phyloP scores from a whole-genome alignment of 1,284 basidiomycete species.

The Abortiporus biennis region DNA sequence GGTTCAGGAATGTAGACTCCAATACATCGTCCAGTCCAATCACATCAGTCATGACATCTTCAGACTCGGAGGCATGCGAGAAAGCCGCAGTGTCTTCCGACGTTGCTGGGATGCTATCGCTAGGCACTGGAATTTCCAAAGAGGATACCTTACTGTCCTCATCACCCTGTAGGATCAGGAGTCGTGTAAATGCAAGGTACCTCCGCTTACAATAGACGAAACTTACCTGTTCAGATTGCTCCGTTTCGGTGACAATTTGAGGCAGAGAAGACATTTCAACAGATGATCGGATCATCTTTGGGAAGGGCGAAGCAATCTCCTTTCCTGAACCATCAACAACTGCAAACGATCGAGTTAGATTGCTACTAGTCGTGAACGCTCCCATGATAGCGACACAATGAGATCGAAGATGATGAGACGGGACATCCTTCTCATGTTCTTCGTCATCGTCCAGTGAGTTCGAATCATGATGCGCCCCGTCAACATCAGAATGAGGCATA shows the following conservation, averaged over 20 bases:
- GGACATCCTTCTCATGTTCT: slow-evolving; percentile 24
- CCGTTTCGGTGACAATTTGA: not conserved
- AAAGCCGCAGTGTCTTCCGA: slow-evolving; percentile 12
- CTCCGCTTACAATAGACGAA: not conserved
- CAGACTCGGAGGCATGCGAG: slow-evolving; percentile 25
- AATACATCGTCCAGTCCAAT: slow-evolving; percentile 79
- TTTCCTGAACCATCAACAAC: slow-evolving; percentile 53
- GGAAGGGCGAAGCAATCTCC: slow-evolving; percentile 63
- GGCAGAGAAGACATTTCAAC: no score
- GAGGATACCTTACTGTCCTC: not conserved
- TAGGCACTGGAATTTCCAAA: slow-evolving; percentile 6
- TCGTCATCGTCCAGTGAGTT: slow-evolving; percentile 39
- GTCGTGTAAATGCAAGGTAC: not conserved
- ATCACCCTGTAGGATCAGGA: slow-evolving; percentile 2
- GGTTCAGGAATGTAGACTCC: slow-evolving; percentile 62
- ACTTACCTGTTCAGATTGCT: not conserved
- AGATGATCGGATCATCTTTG: no score
- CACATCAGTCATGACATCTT: slow-evolving; percentile 37
- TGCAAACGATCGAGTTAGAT: slow-evolving; percentile 33
- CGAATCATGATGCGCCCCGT: slow-evolving; percentile 55
- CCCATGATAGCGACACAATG: slow-evolving; percentile 44
- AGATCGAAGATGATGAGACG: slow-evolving; percentile 11
- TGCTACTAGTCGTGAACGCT: slow-evolving; percentile 36
- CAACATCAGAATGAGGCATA: slow-evolving; percentile 47
- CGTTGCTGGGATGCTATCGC: slow-evolving; percentile 16